Conservation (phyloP, 2,329 filamentous ascomycete species). For the Rugonectria rugulosa region DNA sequence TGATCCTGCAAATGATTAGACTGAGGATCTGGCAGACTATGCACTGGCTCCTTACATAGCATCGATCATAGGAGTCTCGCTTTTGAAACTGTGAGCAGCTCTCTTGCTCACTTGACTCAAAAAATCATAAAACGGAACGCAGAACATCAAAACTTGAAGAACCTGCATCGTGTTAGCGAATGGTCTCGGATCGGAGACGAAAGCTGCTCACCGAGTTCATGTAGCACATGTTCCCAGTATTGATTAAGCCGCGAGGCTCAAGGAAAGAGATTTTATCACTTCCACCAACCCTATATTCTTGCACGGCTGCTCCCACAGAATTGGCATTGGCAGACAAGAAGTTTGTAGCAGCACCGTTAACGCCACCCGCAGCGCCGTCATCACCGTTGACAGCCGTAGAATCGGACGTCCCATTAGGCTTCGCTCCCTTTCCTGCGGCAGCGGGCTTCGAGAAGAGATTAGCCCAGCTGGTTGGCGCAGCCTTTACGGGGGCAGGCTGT, state of each 20-base stretch:
- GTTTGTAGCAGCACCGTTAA: slow-evolving; percentile 39
- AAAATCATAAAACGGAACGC: slow-evolving; percentile 93
- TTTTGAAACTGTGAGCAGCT: slow-evolving; percentile 91
- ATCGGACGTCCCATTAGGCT: slow-evolving; percentile 38
- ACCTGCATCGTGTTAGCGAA: slow-evolving; percentile 66
- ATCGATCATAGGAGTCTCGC: slow-evolving; percentile 91
- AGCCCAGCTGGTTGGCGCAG: slow-evolving; percentile 50
- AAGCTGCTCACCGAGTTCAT: slow-evolving; percentile 91
- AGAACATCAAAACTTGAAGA: slow-evolving; percentile 94
- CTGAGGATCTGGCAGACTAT: slow-evolving; percentile 13
- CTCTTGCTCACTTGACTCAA: slow-evolving; percentile 85
- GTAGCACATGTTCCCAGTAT: slow-evolving; percentile 99
- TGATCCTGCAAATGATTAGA: too few species aligned
- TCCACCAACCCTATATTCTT: slow-evolving; percentile 72
- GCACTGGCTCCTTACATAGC: slow-evolving; percentile 73
- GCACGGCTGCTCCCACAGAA: slow-evolving; percentile 79
- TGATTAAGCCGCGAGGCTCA: slow-evolving; percentile 91
- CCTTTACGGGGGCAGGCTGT: slow-evolving; percentile 34
- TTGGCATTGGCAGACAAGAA: slow-evolving; percentile 57
- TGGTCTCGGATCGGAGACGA: background rate
- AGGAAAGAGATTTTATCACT: slow-evolving; percentile 79
- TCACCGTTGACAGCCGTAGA: slow-evolving; percentile 32
- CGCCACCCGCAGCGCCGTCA: slow-evolving; percentile 21
- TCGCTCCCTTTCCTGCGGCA: slow-evolving; percentile 26
- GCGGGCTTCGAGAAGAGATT: slow-evolving; percentile 48